Base-by-base conservation (phyloP, 2,329 filamentous ascomycete genomes). In the Hortaea werneckii region DNA sequence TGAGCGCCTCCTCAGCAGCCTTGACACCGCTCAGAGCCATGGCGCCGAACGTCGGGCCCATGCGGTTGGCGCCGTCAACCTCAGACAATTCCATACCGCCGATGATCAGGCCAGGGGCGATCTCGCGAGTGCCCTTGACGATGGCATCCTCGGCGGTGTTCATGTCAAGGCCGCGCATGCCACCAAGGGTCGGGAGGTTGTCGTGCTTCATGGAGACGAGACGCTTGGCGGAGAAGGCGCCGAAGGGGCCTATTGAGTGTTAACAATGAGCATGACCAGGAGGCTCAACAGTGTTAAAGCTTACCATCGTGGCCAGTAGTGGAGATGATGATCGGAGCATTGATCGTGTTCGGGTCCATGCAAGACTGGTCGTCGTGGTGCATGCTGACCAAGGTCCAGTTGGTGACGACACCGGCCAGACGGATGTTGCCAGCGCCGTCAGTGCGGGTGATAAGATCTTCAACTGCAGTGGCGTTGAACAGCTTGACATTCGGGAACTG, bases 291-390 rank as follows among this genome's bases (percentile, higher is more conserved):
- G 20, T 20, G 20, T 20, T 27, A 35, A 39, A 13, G 29, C 40
- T 40, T 47, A 40, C 79, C 89, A 55, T 95, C 88, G 60, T 95
- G 88, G 42, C 88, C 89, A 0, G 88, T 95, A 26, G 88, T 95
- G 47, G 82, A 87, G 71, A 95, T 85, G 61, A 95, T 74, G 48
- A 95, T 67, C 1, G 88, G 87, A 0, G 87, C 87, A 63, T 94
- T 95, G 77, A 95, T 94, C 59, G 88, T 95, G 78, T 92, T 94
- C 56, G 88, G 88, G 66, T 95, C 89, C 88, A 95, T 94, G 87
- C 42, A 43, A 50, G 79, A 85, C 72, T 94, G 87, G 45, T 59
- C 58, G 42, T 62, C 61, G 52, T 65, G 62, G 51, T 65, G 62
- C 62, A 65, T 85, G 38, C 82, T 79, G 41, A 95, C 88, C 27